phyloP scores from a whole-genome alignment of 176 grass and related monocot genomes.

The Triticum monococcum region DNA sequence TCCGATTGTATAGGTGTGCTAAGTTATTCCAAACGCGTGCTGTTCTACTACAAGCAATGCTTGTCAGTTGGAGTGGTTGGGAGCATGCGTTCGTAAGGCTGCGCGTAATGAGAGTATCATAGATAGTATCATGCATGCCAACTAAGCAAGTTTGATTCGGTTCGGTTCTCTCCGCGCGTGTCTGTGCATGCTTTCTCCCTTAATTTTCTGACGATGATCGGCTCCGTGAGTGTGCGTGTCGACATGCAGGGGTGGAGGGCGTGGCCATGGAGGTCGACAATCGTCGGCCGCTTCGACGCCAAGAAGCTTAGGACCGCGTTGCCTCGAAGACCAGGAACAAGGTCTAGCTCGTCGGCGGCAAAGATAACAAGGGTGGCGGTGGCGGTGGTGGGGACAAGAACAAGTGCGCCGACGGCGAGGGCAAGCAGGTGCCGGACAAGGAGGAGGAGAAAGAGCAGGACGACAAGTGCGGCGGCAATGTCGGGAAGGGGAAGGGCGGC shows the following conservation, averaged over 20 bases:
- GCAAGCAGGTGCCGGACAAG: neutral
- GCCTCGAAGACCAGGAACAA: slow-evolving; percentile 64
- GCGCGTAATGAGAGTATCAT: no score
- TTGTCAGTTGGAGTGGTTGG: no score
- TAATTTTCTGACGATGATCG: no score
- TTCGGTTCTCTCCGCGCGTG: no score
- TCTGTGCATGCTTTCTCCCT: no score
- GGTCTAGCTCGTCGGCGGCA: slow-evolving; percentile 52
- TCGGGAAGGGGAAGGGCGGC: slow-evolving; percentile 22
- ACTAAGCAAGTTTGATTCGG: no score
- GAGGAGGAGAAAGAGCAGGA: neutral
- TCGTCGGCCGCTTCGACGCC: neutral
- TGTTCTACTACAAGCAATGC: no score
- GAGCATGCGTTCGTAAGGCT: no score
- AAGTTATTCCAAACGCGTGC: no score
- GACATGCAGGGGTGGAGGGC: neutral
- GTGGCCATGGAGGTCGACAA: neutral
- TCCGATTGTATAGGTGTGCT: no score
- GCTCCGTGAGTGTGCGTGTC: no score
- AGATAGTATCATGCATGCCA: no score
- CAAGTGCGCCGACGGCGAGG: slow-evolving; percentile 10
- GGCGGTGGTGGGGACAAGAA: neutral
- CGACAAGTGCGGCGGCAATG: neutral
- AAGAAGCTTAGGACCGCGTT: slow-evolving; percentile 71
- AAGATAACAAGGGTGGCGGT: neutral